These are phyloP conservation scores for Xylariaceae sp. DNA, from an alignment of 2,329 filamentous ascomycete species.

Conservation along the genomic window DNA sequence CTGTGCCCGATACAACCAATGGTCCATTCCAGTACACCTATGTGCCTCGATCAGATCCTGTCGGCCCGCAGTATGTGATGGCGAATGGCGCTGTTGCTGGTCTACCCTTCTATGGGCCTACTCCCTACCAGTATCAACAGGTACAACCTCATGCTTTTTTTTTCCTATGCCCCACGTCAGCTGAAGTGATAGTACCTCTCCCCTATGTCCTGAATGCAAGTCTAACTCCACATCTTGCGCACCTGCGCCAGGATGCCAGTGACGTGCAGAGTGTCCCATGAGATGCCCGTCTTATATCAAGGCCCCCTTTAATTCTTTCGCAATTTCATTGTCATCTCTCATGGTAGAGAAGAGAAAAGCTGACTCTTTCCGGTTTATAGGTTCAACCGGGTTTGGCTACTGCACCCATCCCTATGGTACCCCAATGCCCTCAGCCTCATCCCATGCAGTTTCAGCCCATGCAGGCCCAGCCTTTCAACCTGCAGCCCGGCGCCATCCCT, in stretches of 20 bases:
- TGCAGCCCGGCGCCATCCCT: slow-evolving; percentile 25
- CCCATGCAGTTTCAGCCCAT: slow-evolving; percentile 20
- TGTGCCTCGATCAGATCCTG: slow-evolving; percentile 56
- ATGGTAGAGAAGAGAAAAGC: slow-evolving; percentile 18
- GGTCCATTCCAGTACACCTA: slow-evolving; percentile 63
- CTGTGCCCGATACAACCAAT: slow-evolving; percentile 62
- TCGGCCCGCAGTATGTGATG: slow-evolving; percentile 41
- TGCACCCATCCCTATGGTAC: slow-evolving; percentile 33
- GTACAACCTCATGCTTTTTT: slow-evolving; percentile 24
- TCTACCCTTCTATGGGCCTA: slow-evolving; percentile 10
- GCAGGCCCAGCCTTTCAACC: slow-evolving; percentile 4
- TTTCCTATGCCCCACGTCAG: slow-evolving; percentile 18
- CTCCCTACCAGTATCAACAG: slow-evolving; percentile 33
- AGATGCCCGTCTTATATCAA: slow-evolving; percentile 8
- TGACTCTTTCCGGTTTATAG: slow-evolving; percentile 32
- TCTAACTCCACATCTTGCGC: slow-evolving; percentile 1
- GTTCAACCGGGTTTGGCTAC: slow-evolving; percentile 30
- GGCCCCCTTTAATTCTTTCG: neutral
- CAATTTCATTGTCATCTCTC: neutral
- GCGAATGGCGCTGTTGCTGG: neutral
- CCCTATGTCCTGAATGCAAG: slow-evolving; percentile 25
- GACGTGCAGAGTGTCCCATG: slow-evolving; percentile 1
- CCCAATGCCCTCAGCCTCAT: slow-evolving; percentile 25
- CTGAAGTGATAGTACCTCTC: neutral
- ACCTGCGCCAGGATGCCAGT: neutral